Evolutionary conservation across 768 basidiomycete genomes (phyloP).

Genomic region (Lactarius tabidus): DNA sequence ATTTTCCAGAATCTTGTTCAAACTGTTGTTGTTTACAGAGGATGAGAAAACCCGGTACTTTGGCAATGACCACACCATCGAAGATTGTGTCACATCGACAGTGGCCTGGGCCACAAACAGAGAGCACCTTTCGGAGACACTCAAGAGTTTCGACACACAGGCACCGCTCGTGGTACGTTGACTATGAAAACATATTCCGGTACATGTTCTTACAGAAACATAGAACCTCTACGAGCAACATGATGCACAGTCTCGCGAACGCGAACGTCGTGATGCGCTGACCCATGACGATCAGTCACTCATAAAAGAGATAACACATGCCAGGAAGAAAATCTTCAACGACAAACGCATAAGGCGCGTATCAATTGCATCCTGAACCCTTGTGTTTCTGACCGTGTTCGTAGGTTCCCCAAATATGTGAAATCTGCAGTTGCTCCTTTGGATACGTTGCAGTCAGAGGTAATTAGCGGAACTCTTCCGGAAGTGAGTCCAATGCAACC

Average conservation of each 20-base stretch:
- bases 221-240: slow-evolving; percentile 4
- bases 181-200: background rate
- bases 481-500: background rate
- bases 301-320: slow-evolving; percentile 5
- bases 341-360: background rate
- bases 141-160: slow-evolving; percentile 3
- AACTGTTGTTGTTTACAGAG: slow-evolving; percentile 7
- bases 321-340: background rate
- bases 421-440: background rate
- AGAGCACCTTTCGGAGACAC: background rate
- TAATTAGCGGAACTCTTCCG: background rate
- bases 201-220: background rate
- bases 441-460: background rate
- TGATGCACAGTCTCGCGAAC: background rate
- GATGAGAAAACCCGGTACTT: slow-evolving; percentile 17
- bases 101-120: slow-evolving; percentile 15
- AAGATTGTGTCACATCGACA: background rate
- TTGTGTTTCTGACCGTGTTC: background rate
- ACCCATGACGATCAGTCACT: slow-evolving; percentile 10
- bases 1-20: slow-evolving; percentile 13
- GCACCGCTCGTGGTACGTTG: slow-evolving; percentile 3
- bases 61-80: background rate
- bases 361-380: background rate
- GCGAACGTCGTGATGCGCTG: slow-evolving; percentile 11
- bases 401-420: slow-evolving; percentile 14